A percentile compares a stretch with the other conserved stretches of the same genome.
Evolutionary conservation across 345 rosid genomes (phyloP).

Genomic region (Rubroshorea leprosula): DNA sequence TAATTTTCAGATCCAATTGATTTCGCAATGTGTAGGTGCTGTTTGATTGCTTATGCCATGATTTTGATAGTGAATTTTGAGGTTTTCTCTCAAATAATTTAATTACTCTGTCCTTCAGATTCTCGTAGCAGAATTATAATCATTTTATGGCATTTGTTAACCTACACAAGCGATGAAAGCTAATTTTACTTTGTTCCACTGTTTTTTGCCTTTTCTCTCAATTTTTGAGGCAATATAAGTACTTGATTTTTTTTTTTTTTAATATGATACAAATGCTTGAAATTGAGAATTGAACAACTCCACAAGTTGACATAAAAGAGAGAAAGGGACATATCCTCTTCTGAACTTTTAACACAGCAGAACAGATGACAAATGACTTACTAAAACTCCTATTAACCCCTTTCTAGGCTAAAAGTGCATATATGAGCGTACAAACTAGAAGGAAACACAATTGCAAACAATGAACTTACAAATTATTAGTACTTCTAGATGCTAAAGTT

Average conservation of each 20-base stretch:
- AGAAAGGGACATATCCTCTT: too few species aligned
- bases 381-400: too few species aligned
- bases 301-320: too few species aligned
- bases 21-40: slow-evolving; percentile 7
- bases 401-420: too few species aligned
- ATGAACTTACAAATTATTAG: too few species aligned
- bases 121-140: not conserved
- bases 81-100: not conserved
- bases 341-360: too few species aligned
- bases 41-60: not conserved
- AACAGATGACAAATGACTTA: too few species aligned
- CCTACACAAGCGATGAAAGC: slow-evolving; percentile 1
- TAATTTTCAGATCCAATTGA: slow-evolving; percentile 32
- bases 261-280: not conserved
- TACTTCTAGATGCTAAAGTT: slow-evolving; percentile 7
- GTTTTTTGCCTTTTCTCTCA: not conserved
- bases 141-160: slow-evolving; percentile 1
- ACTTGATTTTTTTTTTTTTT: too few species aligned
- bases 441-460: too few species aligned
- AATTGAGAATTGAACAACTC: slow-evolving; percentile 5
- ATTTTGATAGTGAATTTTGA: not conserved
- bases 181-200: slow-evolving; percentile 1
- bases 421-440: too few species aligned
- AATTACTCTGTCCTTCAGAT: not conserved
- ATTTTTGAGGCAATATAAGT: not conserved